Percentiles rank a stretch among this genome's conserved stretches.
Evolutionary conservation across 441 rosid genomes (phyloP).

Genomic region (Mallotus japonicus): DNA sequence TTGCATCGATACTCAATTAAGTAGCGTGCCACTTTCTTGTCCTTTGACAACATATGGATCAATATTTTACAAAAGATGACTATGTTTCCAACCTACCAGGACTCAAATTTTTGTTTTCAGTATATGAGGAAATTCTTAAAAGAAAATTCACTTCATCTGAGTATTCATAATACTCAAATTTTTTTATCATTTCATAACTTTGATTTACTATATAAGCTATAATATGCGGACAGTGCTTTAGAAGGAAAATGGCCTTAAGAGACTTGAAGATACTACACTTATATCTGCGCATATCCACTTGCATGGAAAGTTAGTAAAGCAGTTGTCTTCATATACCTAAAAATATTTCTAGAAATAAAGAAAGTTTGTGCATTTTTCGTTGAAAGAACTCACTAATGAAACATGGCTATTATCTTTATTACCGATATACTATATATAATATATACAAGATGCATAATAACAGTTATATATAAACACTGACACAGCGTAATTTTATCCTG

Average conservation of each 20-base stretch:
- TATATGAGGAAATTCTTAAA: background rate
- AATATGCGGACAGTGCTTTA: background rate
- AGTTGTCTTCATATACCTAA: background rate
- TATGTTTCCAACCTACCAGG: background rate
- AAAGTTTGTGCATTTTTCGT: background rate
- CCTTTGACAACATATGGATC: background rate
- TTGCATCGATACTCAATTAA: background rate
- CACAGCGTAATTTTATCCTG: background rate
- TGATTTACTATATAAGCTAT: background rate
- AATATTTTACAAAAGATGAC: background rate
- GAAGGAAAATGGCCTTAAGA: background rate
- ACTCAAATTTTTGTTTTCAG: background rate
- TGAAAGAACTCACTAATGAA: background rate
- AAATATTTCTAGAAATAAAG: background rate
- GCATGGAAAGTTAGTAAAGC: constrained; percentile 2
- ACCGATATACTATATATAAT: background rate
- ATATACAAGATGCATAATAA: background rate
- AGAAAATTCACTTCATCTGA: too few species aligned
- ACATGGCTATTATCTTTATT: background rate
- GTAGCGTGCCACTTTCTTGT: background rate
- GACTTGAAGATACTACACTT: background rate
- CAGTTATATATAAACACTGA: background rate
- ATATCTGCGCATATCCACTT: background rate
- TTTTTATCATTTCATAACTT: constrained; percentile 1
- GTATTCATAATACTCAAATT: too few species aligned